Conservation (phyloP, 768 basidiomycete genomes). For the Cubamyces lactineus region DNA sequence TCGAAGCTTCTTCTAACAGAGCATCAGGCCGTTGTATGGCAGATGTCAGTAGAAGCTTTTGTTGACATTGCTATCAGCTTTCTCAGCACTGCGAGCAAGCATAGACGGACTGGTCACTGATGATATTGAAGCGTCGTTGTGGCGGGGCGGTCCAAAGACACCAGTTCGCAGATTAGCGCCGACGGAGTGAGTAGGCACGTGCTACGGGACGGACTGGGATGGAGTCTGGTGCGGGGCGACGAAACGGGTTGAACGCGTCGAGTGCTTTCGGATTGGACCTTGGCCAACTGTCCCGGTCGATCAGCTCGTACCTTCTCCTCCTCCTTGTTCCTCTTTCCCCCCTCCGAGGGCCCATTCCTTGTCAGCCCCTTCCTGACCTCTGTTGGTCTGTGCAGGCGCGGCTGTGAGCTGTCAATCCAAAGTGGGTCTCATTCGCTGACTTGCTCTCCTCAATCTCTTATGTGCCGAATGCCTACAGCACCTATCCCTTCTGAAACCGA, state of each 20-base stretch:
- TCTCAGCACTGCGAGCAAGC: too few species aligned
- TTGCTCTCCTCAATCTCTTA: neutral
- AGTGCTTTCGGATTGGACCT: too few species aligned
- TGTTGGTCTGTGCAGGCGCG: neutral
- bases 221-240: constrained; percentile 6
- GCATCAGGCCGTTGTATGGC: neutral
- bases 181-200: neutral
- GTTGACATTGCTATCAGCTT: too few species aligned
- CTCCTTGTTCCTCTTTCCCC: neutral
- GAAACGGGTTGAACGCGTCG: too few species aligned
- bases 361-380: neutral
- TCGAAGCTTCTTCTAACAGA: too few species aligned
- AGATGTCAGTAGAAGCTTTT: neutral
- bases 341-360: neutral
- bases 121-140: neutral
- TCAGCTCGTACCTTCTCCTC: neutral
- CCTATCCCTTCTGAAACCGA: neutral
- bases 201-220: neutral
- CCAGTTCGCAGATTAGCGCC: too few species aligned
- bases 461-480: neutral
- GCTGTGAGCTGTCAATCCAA: constrained; percentile 2
- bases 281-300: neutral
- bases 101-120: too few species aligned
- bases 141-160: neutral
- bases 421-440: constrained; percentile 5